phyloP scores from a whole-genome alignment of 805 yeast species.

The Pichia thaimueangensis region DNA sequence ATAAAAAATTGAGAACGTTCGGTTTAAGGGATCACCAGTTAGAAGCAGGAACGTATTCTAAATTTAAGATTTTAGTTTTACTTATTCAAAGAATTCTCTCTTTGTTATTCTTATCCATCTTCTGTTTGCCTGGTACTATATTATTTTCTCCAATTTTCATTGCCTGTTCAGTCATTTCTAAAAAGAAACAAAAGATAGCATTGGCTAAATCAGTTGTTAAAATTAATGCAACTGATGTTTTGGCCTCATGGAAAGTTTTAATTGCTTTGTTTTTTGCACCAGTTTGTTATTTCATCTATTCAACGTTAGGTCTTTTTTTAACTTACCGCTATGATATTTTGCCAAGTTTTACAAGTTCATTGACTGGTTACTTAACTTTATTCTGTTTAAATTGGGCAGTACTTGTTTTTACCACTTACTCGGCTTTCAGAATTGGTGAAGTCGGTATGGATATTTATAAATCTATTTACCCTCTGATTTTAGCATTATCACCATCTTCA shows the following conservation, averaged over 20 bases:
- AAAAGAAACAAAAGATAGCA: slow-evolving; percentile 67
- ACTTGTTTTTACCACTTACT: slow-evolving; percentile 71
- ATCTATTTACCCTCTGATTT: slow-evolving; percentile 69
- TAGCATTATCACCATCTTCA: slow-evolving; percentile 49
- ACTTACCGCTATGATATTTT: slow-evolving; percentile 17
- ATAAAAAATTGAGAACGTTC: slow-evolving; percentile 52
- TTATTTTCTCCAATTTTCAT: slow-evolving; percentile 86
- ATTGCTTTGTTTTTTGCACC: slow-evolving; percentile 89
- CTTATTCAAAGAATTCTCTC: slow-evolving; percentile 51
- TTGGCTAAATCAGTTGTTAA: slow-evolving; percentile 83
- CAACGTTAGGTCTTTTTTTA: slow-evolving; percentile 43
- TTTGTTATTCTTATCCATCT: slow-evolving; percentile 45
- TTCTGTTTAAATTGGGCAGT: slow-evolving; percentile 50
- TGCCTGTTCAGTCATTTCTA: slow-evolving; percentile 65
- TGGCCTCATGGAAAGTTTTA: slow-evolving; percentile 94
- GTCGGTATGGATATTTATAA: slow-evolving; percentile 87
- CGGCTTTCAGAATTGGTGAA: slow-evolving; percentile 87
- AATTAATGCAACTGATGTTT: slow-evolving; percentile 83
- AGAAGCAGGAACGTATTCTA: slow-evolving; percentile 45
- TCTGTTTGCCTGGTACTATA: slow-evolving; percentile 81
- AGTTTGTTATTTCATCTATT: slow-evolving; percentile 70
- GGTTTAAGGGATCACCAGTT: slow-evolving; percentile 72
- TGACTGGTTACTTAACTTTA: slow-evolving; percentile 21
- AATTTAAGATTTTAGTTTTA: slow-evolving; percentile 42
- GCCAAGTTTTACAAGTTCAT: slow-evolving; percentile 9